Evolutionary conservation across 768 basidiomycete species (phyloP).

Genomic region (Trichaptum fuscoviolaceum): DNA sequence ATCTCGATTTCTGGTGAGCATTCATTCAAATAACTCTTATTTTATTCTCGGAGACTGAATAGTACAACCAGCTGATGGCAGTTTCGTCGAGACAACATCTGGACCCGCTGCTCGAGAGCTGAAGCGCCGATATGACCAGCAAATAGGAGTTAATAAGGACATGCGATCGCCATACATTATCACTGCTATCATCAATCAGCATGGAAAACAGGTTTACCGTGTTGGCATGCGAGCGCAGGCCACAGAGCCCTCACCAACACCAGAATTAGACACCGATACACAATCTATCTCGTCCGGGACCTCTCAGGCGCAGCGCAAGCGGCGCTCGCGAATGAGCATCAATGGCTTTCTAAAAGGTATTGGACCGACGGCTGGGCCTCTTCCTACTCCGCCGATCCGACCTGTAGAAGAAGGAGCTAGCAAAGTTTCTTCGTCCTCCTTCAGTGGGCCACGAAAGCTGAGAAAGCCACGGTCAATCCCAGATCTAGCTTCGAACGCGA

Average conservation of each 20-base stretch:
- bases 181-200: slow-evolving; percentile 77
- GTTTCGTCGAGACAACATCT: slow-evolving; percentile 76
- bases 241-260: not conserved
- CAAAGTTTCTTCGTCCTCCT: slow-evolving; percentile 18
- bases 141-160: slow-evolving; percentile 58
- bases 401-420: not conserved
- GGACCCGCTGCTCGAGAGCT: slow-evolving; percentile 71
- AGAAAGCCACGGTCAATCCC: slow-evolving; percentile 75
- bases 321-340: slow-evolving; percentile 66
- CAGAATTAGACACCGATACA: not conserved
- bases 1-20: slow-evolving; percentile 53
- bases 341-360: slow-evolving; percentile 44
- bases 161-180: slow-evolving; percentile 76
- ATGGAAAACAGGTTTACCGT: slow-evolving; percentile 72
- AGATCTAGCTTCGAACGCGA: slow-evolving; percentile 29
- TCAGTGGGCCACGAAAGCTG: slow-evolving; percentile 45
- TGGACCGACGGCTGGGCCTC: slow-evolving; percentile 3
- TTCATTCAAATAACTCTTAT: not conserved
- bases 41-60: not conserved
- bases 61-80: slow-evolving; percentile 52
- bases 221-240: slow-evolving; percentile 35
- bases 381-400: slow-evolving; percentile 7
- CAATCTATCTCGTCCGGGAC: not conserved
- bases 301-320: slow-evolving; percentile 29
- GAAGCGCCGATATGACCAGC: slow-evolving; percentile 70